phyloP scores from a whole-genome alignment of 2,329 filamentous ascomycete species.

The Zymoseptoria brevis region DNA sequence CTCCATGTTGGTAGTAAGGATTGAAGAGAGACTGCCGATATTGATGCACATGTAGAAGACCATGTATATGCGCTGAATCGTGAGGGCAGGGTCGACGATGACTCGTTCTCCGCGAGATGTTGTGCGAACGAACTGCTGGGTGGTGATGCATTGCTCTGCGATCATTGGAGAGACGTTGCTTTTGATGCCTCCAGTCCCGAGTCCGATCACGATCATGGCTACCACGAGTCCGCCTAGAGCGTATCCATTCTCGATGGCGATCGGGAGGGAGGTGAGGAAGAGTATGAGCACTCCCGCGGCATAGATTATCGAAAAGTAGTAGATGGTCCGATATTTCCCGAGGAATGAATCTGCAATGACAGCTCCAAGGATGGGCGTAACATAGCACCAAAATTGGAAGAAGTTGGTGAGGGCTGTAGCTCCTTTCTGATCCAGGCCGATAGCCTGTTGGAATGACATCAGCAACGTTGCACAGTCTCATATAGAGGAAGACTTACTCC shows the following conservation, averaged over 20 bases:
- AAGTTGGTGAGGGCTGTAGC: conserved; percentile 37
- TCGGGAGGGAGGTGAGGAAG: conserved; percentile 55
- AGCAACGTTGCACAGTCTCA: neutral
- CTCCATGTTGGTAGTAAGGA: conserved; percentile 51
- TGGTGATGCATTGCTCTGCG: conserved; percentile 37
- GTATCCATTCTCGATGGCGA: conserved; percentile 50
- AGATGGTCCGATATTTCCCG: conserved; percentile 63
- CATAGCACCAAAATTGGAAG: conserved; percentile 35
- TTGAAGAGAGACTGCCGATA: conserved; percentile 53
- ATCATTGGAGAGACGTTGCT: conserved; percentile 55
- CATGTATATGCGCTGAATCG: conserved; percentile 28
- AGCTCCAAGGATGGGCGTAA: conserved; percentile 17
- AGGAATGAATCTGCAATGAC: conserved; percentile 37
- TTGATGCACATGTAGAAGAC: conserved; percentile 51
- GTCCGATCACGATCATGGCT: conserved; percentile 58
- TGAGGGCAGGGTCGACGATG: conserved; percentile 39
- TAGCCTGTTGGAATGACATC: conserved; percentile 5
- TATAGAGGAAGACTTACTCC: conserved; percentile 3
- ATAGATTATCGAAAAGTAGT: conserved; percentile 54
- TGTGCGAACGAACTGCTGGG: conserved; percentile 31
- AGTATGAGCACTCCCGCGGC: conserved; percentile 59
- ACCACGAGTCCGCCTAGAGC: conserved; percentile 56
- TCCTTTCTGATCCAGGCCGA: conserved; percentile 32
- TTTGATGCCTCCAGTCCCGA: conserved; percentile 73
- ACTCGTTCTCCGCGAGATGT: conserved; percentile 36